These are phyloP conservation scores for Blastocystis sp. DNA, from an alignment of 352 stramenopile genomes.

Conservation along the genomic window DNA sequence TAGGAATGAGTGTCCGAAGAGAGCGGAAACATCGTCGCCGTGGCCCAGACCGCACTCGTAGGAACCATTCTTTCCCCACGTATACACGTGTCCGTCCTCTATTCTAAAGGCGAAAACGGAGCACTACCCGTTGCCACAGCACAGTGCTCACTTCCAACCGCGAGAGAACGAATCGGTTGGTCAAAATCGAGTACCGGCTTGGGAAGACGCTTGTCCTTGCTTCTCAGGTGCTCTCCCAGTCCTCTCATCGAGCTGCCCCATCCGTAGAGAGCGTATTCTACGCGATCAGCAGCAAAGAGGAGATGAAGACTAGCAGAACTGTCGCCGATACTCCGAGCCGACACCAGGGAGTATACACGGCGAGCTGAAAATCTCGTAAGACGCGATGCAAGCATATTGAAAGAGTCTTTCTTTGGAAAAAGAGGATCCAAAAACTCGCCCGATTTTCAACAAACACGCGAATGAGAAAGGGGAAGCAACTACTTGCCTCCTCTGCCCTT, in stretches of 20 bases:
- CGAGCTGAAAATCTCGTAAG: too few relatives aligned
- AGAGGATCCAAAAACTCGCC: too few relatives aligned
- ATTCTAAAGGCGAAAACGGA: not conserved
- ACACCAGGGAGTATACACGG: not conserved
- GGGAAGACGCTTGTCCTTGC: conserved; percentile 10
- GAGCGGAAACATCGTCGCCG: not conserved
- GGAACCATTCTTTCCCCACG: conserved; percentile 33
- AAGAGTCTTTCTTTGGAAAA: too few relatives aligned
- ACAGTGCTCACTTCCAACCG: conserved; percentile 18
- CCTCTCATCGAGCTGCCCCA: conserved; percentile 26
- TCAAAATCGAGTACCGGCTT: conserved; percentile 38
- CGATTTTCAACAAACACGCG: conserved; percentile 10
- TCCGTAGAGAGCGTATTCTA: conserved; percentile 53
- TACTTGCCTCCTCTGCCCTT: conserved; percentile 58
- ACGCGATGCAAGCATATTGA: too few relatives aligned
- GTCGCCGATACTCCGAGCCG: not conserved
- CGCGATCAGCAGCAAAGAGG: not conserved
- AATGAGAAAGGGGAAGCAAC: not conserved
- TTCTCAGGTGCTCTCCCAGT: not conserved
- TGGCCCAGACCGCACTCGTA: conserved; percentile 54
- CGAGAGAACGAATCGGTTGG: not conserved
- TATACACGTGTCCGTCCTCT: conserved; percentile 54
- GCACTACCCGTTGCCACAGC: conserved; percentile 25
- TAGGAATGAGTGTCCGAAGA: not conserved
- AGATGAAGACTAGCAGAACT: not conserved